phyloP scores from a whole-genome alignment of 352 stramenopile species.

The Globisporangium echinulatum region DNA sequence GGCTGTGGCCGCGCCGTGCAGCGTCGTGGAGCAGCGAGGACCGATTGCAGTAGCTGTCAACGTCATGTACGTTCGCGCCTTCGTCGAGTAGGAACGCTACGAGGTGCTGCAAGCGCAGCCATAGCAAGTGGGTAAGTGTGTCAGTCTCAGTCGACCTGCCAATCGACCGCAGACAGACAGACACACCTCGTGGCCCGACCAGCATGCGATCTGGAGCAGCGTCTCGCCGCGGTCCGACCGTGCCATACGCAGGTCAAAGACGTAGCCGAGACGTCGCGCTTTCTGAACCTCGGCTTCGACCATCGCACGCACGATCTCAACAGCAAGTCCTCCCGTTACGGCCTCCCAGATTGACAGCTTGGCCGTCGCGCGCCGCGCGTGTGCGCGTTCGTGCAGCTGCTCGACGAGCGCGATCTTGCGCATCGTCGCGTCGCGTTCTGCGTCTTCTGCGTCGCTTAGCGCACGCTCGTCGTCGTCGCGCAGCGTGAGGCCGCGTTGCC shows the following conservation, averaged over 20 bases:
- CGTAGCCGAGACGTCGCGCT: conserved; percentile 43
- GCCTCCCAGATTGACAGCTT: conserved; percentile 72
- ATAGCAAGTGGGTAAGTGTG: background rate
- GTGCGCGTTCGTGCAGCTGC: conserved; percentile 16
- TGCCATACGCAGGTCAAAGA: conserved; percentile 42
- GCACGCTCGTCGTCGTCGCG: conserved; percentile 21
- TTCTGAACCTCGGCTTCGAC: conserved; percentile 60
- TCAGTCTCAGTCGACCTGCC: too few relatives aligned
- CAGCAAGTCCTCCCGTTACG: conserved; percentile 35
- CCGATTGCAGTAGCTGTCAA: conserved; percentile 51
- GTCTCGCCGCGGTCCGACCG: conserved; percentile 49
- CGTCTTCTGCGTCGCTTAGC: conserved; percentile 7
- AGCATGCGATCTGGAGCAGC: conserved; percentile 64
- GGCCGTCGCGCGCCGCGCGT: conserved; percentile 17
- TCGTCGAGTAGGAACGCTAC: conserved; percentile 53
- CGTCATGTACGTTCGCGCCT: conserved; percentile 37
- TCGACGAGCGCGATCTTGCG: conserved; percentile 13
- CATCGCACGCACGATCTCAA: conserved; percentile 46
- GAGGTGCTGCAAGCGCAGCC: conserved; percentile 24
- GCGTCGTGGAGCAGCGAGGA: conserved; percentile 66
- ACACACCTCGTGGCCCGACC: conserved; percentile 49
- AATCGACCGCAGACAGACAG: background rate
- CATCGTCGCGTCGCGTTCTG: conserved; percentile 1
- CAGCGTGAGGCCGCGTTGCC: conserved; percentile 32
- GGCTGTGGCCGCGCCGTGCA: conserved; percentile 38